phyloP scores from a whole-genome alignment of 2,329 filamentous ascomycete genomes.

The Colletotrichum horii region DNA sequence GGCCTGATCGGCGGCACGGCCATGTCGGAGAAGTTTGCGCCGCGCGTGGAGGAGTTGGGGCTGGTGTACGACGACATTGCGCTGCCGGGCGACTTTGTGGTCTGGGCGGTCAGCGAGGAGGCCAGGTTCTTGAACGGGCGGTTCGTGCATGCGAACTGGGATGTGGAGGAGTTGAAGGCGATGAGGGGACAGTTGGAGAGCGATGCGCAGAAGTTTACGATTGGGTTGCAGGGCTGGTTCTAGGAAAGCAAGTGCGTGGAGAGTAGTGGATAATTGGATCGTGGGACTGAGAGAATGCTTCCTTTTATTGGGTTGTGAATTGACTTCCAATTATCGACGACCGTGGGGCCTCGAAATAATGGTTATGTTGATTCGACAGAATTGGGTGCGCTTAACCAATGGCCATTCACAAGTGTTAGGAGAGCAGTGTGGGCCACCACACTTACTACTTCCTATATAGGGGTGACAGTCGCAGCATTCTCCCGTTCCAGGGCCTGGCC shows the following conservation, averaged over 20 bases:
- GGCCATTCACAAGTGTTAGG: no score
- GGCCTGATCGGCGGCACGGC: conserved; percentile 7
- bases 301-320: no score
- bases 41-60: background rate
- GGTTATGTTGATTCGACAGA: no score
- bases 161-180: conserved; percentile 51
- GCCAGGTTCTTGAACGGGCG: conserved; percentile 50
- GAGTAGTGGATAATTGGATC: no score
- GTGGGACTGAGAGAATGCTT: no score
- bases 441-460: background rate
- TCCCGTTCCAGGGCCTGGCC: background rate
- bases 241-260: background rate
- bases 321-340: no score
- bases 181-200: conserved; percentile 9
- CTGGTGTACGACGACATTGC: conserved; percentile 1
- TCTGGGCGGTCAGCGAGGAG: conserved; percentile 50
- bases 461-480: background rate
- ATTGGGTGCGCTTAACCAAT: no score
- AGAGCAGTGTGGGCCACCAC: background rate
- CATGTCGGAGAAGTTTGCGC: conserved; percentile 14
- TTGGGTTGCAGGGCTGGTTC: conserved; percentile 17
- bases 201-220: conserved; percentile 6
- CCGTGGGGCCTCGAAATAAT: no score
- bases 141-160: conserved; percentile 56
- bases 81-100: conserved; percentile 41